phyloP scores from a whole-genome alignment of 2,329 filamentous ascomycete genomes.

The Madurella fahalii region DNA sequence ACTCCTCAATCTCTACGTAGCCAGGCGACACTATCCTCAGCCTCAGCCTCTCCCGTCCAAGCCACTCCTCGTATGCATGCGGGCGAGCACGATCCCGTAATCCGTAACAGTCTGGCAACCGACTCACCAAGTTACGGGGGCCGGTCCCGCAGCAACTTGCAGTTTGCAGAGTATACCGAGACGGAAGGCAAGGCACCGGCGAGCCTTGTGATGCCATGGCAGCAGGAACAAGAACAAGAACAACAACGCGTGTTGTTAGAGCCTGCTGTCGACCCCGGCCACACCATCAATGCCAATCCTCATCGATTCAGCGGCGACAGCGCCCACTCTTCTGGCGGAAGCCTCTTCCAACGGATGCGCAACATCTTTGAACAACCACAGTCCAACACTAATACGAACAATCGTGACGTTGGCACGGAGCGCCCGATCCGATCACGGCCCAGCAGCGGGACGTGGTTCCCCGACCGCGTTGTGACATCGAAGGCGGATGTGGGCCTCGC shows the following conservation, averaged over 20 bases:
- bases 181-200: slow-evolving; percentile 22
- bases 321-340: slow-evolving; percentile 12
- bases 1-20: slow-evolving; percentile 35
- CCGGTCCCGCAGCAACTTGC: slow-evolving; percentile 18
- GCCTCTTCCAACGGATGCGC: slow-evolving; percentile 39
- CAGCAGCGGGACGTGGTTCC: not conserved
- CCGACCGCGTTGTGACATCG: not conserved
- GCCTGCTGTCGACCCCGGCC: not conserved
- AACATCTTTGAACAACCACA: slow-evolving; percentile 36
- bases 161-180: slow-evolving; percentile 29
- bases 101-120: slow-evolving; percentile 31
- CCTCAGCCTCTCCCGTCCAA: slow-evolving; percentile 29
- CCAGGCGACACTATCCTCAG: slow-evolving; percentile 34
- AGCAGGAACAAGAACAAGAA: not conserved
- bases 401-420: not conserved
- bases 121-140: slow-evolving; percentile 11
- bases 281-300: not conserved
- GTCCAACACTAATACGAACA: not conserved
- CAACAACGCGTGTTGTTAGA: not conserved
- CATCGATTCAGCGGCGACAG: too few species aligned
- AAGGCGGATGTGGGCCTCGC: too few species aligned
- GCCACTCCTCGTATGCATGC: slow-evolving; percentile 19
- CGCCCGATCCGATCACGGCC: not conserved
- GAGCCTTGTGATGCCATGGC: not conserved
- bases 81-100: slow-evolving; percentile 32